Conservation (phyloP, 2,329 filamentous ascomycete genomes). For the Nemania bipapillata region DNA sequence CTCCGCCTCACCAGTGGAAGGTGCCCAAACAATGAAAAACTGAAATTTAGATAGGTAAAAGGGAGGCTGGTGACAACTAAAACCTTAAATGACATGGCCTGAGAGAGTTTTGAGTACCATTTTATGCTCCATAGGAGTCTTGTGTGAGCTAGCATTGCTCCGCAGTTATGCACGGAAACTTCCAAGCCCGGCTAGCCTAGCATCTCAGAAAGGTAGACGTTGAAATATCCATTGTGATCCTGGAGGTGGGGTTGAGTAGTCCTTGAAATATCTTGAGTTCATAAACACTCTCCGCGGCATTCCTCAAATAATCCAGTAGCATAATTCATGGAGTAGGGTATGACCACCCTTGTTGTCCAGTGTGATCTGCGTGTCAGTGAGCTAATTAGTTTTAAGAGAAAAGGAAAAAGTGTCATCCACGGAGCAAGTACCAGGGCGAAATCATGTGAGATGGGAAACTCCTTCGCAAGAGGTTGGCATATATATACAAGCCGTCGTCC, state of each 20-base stretch:
- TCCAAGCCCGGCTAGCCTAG: slow-evolving; percentile 19
- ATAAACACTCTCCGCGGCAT: slow-evolving; percentile 18
- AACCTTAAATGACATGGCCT: slow-evolving; percentile 3
- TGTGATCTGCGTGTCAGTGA: slow-evolving; percentile 40
- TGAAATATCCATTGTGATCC: slow-evolving; percentile 18
- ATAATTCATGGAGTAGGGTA: slow-evolving; percentile 11
- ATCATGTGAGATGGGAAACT: slow-evolving; percentile 47
- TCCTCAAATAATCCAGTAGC: slow-evolving; percentile 22
- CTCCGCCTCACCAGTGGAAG: not conserved
- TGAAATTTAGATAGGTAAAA: slow-evolving; percentile 6
- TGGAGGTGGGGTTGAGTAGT: slow-evolving; percentile 12
- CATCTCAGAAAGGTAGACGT: not conserved
- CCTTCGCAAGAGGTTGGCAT: slow-evolving; percentile 58
- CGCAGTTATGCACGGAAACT: slow-evolving; percentile 24
- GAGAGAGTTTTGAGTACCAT: slow-evolving; percentile 16
- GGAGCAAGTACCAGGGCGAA: slow-evolving; percentile 42
- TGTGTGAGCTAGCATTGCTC: slow-evolving; percentile 5
- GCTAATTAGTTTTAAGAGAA: slow-evolving; percentile 13
- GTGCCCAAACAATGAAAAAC: slow-evolving; percentile 8
- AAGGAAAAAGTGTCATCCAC: slow-evolving; percentile 38
- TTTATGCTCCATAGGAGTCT: slow-evolving; percentile 1
- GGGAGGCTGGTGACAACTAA: slow-evolving; percentile 11
- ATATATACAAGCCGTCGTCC: slow-evolving; percentile 62
- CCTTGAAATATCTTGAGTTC: slow-evolving; percentile 1
- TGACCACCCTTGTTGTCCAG: slow-evolving; percentile 29